A percentile compares a stretch with the other conserved stretches of the same genome.
phyloP scores from a whole-genome alignment of 805 yeast genomes.

The Ogataea polymorpha region DNA sequence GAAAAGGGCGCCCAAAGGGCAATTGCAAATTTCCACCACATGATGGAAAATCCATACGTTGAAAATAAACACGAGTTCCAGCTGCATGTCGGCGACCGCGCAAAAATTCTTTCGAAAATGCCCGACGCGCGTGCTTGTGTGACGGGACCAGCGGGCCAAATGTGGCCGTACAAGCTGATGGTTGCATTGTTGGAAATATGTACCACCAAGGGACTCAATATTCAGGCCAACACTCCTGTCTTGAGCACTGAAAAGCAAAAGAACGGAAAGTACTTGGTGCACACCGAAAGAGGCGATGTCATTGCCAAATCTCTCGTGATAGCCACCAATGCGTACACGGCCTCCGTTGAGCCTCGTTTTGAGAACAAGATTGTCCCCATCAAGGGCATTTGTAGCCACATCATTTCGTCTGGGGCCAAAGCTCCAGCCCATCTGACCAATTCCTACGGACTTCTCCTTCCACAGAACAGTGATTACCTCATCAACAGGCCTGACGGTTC shows the following conservation, averaged over 20 bases:
- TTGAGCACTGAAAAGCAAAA: slow-evolving; percentile 20
- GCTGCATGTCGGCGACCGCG: slow-evolving; percentile 31
- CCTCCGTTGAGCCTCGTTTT: slow-evolving; percentile 25
- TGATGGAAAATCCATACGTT: slow-evolving; percentile 29
- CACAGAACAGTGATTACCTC: slow-evolving; percentile 28
- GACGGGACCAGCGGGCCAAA: slow-evolving; percentile 39
- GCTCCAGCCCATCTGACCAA: slow-evolving; percentile 34
- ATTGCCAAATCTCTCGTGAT: slow-evolving; percentile 34
- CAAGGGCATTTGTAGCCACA: slow-evolving; percentile 34
- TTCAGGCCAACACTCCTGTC: slow-evolving; percentile 42
- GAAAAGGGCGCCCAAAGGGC: slow-evolving; percentile 14
- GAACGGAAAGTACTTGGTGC: slow-evolving; percentile 32
- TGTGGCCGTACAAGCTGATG: slow-evolving; percentile 45
- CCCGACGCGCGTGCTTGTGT: slow-evolving; percentile 30
- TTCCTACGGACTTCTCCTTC: slow-evolving; percentile 12
- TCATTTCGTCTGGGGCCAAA: slow-evolving; percentile 16
- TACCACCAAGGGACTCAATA: slow-evolving; percentile 33
- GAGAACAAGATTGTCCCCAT: slow-evolving; percentile 33
- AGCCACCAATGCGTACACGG: slow-evolving; percentile 37
- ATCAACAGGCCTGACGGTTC: slow-evolving; percentile 36
- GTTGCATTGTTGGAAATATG: slow-evolving; percentile 31
- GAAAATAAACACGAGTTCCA: slow-evolving; percentile 32
- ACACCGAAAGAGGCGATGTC: slow-evolving; percentile 26
- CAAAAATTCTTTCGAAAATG: slow-evolving; percentile 29
- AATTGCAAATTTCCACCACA: slow-evolving; percentile 14